Evolutionary conservation across 495 filamentous ascomycete species (phyloP).

Genomic region (Penicillium longicatenatum): DNA sequence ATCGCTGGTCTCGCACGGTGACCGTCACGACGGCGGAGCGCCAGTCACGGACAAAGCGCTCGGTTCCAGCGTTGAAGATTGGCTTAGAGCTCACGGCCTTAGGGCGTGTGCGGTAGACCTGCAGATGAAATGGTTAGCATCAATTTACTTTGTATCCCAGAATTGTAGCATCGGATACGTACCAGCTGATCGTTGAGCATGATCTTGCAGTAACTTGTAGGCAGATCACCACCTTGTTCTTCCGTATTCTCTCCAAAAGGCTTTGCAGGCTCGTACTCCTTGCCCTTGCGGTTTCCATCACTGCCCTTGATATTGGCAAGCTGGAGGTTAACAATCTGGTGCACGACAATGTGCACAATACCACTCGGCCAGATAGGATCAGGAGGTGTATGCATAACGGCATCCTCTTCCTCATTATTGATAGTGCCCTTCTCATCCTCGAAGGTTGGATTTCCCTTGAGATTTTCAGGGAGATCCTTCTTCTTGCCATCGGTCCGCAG

Average conservation of each 20-base stretch:
- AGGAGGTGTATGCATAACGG: conserved; percentile 84
- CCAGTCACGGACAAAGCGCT: conserved; percentile 95
- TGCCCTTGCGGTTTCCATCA: conserved; percentile 64
- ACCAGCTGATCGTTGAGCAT: conserved; percentile 84
- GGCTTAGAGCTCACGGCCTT: conserved; percentile 92
- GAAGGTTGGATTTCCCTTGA: conserved; percentile 73
- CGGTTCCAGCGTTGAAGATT: conserved; percentile 95
- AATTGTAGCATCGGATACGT: conserved; percentile 11
- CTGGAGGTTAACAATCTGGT: conserved; percentile 94
- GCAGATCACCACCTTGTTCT: conserved; percentile 74
- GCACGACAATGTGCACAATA: conserved; percentile 78
- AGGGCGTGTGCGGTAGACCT: conserved; percentile 83
- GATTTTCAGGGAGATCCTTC: conserved; percentile 65
- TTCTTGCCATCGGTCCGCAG: conserved; percentile 86
- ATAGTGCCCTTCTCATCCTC: conserved; percentile 88
- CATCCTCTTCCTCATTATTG: conserved; percentile 75
- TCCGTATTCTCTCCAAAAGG: conserved; percentile 81
- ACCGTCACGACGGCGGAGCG: conserved; percentile 81
- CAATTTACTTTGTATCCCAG: background rate
- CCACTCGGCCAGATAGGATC: conserved; percentile 94
- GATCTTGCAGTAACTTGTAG: conserved; percentile 90
- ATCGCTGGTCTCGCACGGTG: conserved; percentile 81
- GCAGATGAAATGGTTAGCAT: conserved; percentile 1
- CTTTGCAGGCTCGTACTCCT: conserved; percentile 88
- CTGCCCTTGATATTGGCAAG: conserved; percentile 71